Conservation (phyloP, 352 stramenopile species). For the Pythium monospermum region DNA sequence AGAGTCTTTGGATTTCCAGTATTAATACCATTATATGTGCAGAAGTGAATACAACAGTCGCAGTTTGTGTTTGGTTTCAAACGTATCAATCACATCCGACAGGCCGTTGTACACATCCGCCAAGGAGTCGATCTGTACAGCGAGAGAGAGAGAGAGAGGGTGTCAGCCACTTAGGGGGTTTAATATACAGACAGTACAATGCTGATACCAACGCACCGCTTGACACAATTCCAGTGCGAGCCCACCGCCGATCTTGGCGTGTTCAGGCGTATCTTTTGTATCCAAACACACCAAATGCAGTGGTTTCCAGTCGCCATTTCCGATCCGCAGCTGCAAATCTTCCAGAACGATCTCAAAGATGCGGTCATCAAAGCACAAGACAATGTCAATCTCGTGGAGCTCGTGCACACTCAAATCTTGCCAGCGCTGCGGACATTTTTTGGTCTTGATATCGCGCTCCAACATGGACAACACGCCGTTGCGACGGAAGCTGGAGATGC, state of each 20-base stretch:
- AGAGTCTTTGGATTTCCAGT: not conserved
- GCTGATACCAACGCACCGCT: no score
- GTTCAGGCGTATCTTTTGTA: slow-evolving; percentile 83
- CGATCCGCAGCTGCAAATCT: slow-evolving; percentile 59
- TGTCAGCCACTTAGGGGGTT: not conserved
- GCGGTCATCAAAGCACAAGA: slow-evolving; percentile 89
- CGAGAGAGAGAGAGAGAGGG: no score
- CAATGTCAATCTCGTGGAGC: slow-evolving; percentile 72
- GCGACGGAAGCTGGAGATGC: slow-evolving; percentile 61
- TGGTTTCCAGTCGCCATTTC: slow-evolving; percentile 44
- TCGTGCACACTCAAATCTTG: slow-evolving; percentile 76
- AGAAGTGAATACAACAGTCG: slow-evolving; percentile 62
- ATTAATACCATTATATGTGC: slow-evolving; percentile 32
- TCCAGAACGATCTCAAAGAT: slow-evolving; percentile 88
- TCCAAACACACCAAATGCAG: slow-evolving; percentile 85
- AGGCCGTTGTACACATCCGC: slow-evolving; percentile 42
- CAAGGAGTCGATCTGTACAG: slow-evolving; percentile 46
- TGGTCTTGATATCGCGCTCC: slow-evolving; percentile 84
- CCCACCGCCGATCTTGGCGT: slow-evolving; percentile 78
- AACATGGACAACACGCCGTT: slow-evolving; percentile 86
- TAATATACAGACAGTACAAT: no score
- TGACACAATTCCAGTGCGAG: slow-evolving; percentile 76
- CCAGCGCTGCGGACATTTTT: slow-evolving; percentile 79
- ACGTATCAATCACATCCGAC: slow-evolving; percentile 46
- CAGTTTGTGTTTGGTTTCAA: slow-evolving; percentile 54